Evolutionary conservation across 441 rosid species (phyloP), one percentile per base, ranked within the genome.

Genomic region (Pelargonium exstipulatum): DNA sequence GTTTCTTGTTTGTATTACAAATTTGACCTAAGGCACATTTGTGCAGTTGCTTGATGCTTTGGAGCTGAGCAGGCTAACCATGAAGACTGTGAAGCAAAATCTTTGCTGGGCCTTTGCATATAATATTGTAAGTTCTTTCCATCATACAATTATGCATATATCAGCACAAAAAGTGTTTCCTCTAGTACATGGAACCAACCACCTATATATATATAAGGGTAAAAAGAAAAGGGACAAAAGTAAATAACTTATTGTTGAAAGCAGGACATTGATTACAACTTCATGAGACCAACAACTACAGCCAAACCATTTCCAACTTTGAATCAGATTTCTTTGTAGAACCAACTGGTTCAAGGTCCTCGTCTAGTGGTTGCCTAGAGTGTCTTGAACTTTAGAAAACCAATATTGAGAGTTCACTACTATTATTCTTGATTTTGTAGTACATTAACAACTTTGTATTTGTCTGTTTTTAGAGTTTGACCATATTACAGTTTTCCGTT

Each of bases 41-140:
- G 2, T 73, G 80, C 87, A 91, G 99, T 79, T 95, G 84, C 96
- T 90, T 40, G 99, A 91, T 75, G 97, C 99, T 49, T 66, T 91
- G 89, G 99, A 88, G 71, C 86, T 95, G 63, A 91, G 99, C 81
- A 84, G 83, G 83, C 88, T 87, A 78, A 95, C 99, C 75, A 91
- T 95, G 99, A 90, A 87, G 80, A 95, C 99, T 0, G 93, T 95
- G 82, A 95, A 85, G 85, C 96, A 95, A 83, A 95, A 94, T 76
- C 97, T 94, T 67, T 91, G 97, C 89, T 95, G 99, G 99, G 99
- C 99, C 26, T 95, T 95, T 40, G 96, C 90, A 43, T 94, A 94
- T 83, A 94, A 94, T 74, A 90, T 94, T 55, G 99, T 94, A 86
- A 87, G 97, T 84, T 68, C 0, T 62, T 46, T 14, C 65, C 70